phyloP scores from a whole-genome alignment of 1,284 basidiomycete species.

The Cutaneotrichosporon sp. region DNA sequence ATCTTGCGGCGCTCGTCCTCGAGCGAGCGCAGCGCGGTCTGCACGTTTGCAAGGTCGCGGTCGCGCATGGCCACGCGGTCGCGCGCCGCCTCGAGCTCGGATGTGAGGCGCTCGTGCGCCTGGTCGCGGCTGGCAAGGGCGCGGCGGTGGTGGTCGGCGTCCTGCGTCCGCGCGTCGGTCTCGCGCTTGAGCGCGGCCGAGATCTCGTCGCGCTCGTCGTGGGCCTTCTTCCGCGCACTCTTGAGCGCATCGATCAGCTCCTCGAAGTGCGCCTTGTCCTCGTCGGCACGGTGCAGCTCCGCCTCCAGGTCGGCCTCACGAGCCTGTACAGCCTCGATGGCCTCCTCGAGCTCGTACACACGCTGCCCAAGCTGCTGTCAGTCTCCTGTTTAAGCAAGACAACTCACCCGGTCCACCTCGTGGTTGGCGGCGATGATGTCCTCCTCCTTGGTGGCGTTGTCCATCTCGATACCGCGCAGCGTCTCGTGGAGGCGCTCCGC shows the following conservation, averaged over 20 bases:
- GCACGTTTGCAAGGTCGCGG: conserved; percentile 70
- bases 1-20: conserved; percentile 62
- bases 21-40: conserved; percentile 65
- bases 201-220: conserved; percentile 64
- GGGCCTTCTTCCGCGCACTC: conserved; percentile 60
- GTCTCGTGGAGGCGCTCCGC: conserved; percentile 51
- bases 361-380: conserved; percentile 45
- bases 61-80: conserved; percentile 50
- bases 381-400: not conserved
- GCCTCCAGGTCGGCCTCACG: conserved; percentile 60
- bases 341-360: conserved; percentile 57
- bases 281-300: conserved; percentile 56
- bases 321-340: conserved; percentile 61
- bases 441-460: conserved; percentile 49
- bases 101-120: conserved; percentile 42
- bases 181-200: conserved; percentile 65
- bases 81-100: conserved; percentile 55
- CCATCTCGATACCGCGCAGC: conserved; percentile 45
- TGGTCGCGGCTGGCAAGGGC: conserved; percentile 54
- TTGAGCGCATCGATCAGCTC: conserved; percentile 72
- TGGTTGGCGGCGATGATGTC: conserved; percentile 61
- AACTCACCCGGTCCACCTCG: conserved; percentile 65
- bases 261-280: conserved; percentile 68
- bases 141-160: conserved; percentile 52
- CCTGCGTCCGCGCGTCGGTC: conserved; percentile 53